Conservation (phyloP, 2,329 filamentous ascomycete species). For the Aspergillus candidus region DNA sequence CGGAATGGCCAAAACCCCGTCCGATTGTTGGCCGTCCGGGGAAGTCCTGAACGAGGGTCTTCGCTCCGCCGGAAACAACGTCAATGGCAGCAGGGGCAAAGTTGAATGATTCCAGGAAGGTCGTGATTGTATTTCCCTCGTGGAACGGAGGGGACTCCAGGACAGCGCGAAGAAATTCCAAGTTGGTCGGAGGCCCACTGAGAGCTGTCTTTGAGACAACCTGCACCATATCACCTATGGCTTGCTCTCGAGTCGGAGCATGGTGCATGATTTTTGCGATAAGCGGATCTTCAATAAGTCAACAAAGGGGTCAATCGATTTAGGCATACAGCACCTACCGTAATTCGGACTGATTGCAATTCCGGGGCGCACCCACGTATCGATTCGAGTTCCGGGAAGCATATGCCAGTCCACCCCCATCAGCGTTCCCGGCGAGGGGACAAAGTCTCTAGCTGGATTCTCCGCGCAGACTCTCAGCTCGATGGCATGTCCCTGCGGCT, state of each 20-base stretch:
- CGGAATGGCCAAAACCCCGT: neutral
- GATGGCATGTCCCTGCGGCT: slow-evolving; percentile 29
- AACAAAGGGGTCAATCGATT: no score
- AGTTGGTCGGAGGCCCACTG: slow-evolving; percentile 1
- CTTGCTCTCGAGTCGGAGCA: neutral
- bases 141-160: neutral
- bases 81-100: neutral
- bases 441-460: slow-evolving; percentile 25
- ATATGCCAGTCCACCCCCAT: slow-evolving; percentile 1
- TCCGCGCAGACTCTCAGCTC: slow-evolving; percentile 41
- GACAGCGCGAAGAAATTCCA: neutral
- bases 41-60: neutral
- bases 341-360: no score
- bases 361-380: no score
- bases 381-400: no score
- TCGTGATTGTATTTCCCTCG: neutral
- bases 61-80: neutral
- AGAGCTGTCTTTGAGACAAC: slow-evolving; percentile 1
- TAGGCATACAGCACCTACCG: no score
- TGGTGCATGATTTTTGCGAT: slow-evolving; percentile 4
- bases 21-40: neutral
- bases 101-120: neutral
- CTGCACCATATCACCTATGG: neutral
- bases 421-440: slow-evolving; percentile 1
- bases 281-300: neutral